Conservation (phyloP, 129 eudicot genomes). For the Erigeron canadensis region DNA sequence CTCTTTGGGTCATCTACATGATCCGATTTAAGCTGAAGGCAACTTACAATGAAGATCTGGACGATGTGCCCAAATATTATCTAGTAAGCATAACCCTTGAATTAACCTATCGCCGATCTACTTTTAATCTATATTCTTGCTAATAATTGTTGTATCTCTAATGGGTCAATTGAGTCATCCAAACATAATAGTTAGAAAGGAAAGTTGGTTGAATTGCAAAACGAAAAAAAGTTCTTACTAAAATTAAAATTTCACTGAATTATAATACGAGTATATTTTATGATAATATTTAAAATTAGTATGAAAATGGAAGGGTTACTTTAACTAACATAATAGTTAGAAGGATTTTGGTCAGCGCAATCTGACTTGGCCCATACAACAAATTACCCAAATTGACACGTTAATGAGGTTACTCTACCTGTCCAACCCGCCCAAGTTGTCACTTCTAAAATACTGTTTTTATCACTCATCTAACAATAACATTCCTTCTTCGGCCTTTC, state of each 20-base stretch:
- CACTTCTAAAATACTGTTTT: neutral
- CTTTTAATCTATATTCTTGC: neutral
- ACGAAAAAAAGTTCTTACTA: no score
- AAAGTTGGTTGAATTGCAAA: no score
- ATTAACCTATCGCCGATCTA: neutral
- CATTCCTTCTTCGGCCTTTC: neutral
- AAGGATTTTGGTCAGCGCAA: neutral
- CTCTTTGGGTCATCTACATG: slow-evolving; percentile 91
- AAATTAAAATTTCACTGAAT: no score
- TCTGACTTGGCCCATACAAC: neutral
- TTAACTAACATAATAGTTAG: no score
- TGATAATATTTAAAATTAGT: neutral
- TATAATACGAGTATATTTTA: neutral
- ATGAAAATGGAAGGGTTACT: no score
- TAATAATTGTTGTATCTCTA: neutral
- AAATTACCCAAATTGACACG: no score
- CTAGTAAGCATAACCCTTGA: slow-evolving; percentile 40
- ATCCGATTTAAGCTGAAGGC: slow-evolving; percentile 65
- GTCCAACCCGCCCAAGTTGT: neutral
- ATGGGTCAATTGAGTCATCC: neutral
- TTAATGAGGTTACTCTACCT: no score
- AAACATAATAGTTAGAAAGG: neutral
- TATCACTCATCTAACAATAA: neutral
- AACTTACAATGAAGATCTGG: slow-evolving; percentile 61
- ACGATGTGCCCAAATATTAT: slow-evolving; percentile 67